Evolutionary conservation across 2,329 filamentous ascomycete species (phyloP).

Genomic region (Amylocarpus encephaloides): DNA sequence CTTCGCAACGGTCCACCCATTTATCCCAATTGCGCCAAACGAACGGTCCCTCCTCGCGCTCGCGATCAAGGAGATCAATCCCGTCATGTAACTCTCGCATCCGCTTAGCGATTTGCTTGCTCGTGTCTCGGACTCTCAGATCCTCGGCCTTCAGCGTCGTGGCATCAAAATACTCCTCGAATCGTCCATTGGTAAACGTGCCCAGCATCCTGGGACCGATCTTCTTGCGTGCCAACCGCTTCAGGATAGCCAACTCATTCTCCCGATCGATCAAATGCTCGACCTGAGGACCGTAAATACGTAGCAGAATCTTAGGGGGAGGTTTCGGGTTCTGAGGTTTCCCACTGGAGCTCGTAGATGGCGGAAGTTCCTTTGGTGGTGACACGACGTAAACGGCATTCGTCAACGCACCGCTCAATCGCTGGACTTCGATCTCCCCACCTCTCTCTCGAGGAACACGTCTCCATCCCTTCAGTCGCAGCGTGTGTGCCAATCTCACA

Average conservation of each 20-base stretch:
- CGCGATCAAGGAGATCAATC: slow-evolving; percentile 74
- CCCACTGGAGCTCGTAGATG: slow-evolving; percentile 31
- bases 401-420: slow-evolving; percentile 84
- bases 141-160: slow-evolving; percentile 70
- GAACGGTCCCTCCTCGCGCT: slow-evolving; percentile 71
- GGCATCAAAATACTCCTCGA: slow-evolving; percentile 90
- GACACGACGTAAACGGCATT: slow-evolving; percentile 95
- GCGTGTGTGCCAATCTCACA: slow-evolving; percentile 78
- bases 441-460: slow-evolving; percentile 68
- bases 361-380: slow-evolving; percentile 55
- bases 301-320: slow-evolving; percentile 66
- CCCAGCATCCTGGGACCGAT: slow-evolving; percentile 89
- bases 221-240: slow-evolving; percentile 79
- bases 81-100: slow-evolving; percentile 96
- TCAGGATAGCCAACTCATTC: slow-evolving; percentile 78
- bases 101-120: slow-evolving; percentile 89
- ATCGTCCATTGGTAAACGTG: slow-evolving; percentile 89
- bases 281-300: slow-evolving; percentile 91
- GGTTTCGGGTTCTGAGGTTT: slow-evolving; percentile 22
- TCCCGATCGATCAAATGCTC: slow-evolving; percentile 94
- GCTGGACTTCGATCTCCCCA: slow-evolving; percentile 61
- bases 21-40: slow-evolving; percentile 90
- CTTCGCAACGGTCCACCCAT: slow-evolving; percentile 51
- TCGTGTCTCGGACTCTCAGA: slow-evolving; percentile 74
- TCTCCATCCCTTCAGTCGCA: slow-evolving; percentile 87